phyloP scores from a whole-genome alignment of 2,329 filamentous ascomycete species.

The Trichoderma harzianum region DNA sequence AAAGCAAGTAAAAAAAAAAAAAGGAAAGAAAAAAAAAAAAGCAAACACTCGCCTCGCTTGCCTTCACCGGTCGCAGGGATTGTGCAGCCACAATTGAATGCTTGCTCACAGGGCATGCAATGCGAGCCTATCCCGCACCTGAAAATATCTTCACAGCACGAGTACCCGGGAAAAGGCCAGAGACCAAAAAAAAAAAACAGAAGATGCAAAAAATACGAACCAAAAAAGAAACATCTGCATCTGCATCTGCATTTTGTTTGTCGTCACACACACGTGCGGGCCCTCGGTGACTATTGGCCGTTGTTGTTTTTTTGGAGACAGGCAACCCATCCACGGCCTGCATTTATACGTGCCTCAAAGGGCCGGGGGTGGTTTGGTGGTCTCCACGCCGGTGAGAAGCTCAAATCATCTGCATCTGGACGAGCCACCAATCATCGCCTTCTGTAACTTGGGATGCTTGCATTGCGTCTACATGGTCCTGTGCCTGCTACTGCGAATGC shows the following conservation, averaged over 20 bases:
- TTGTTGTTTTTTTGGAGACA: not conserved
- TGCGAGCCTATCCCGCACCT: not conserved
- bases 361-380: not conserved
- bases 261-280: conserved; percentile 16
- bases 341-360: not conserved
- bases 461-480: not conserved
- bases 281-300: not conserved
- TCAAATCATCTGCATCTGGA: not conserved
- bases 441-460: not conserved
- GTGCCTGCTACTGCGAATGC: not conserved
- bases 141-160: not conserved
- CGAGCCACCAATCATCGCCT: not conserved
- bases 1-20: not conserved
- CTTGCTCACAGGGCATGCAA: not conserved
- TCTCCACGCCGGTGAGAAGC: conserved; percentile 11
- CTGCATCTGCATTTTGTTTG: not conserved
- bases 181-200: not conserved
- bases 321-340: not conserved
- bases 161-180: not conserved
- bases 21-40: not conserved
- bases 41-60: conserved; percentile 1
- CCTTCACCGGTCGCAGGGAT: conserved; percentile 16
- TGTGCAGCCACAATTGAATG: not conserved
- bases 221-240: conserved; percentile 2
- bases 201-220: conserved; percentile 2